phyloP scores from a whole-genome alignment of 2,329 filamentous ascomycete genomes.

The Fusarium beomiforme region DNA sequence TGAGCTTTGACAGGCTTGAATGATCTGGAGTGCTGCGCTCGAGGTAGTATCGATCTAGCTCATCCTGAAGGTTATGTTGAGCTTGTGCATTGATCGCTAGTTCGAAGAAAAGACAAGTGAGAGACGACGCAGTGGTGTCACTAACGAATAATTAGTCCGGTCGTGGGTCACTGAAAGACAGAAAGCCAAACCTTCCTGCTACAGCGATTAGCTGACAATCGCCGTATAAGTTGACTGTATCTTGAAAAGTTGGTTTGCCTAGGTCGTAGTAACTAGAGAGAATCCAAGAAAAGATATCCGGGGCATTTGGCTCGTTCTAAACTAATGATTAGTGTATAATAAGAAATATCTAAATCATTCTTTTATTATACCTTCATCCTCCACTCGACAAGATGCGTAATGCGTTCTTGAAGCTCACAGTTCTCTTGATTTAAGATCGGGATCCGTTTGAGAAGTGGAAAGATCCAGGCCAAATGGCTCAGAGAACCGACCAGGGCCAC shows the following conservation, averaged over 20 bases:
- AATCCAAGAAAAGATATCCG: neutral
- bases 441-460: neutral
- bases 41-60: neutral
- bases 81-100: neutral
- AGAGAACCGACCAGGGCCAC: neutral
- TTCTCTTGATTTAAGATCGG: neutral
- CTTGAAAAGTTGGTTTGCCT: neutral
- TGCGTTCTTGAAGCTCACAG: neutral
- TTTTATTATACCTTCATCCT: neutral
- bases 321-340: neutral
- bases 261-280: neutral
- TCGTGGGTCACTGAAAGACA: neutral
- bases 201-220: neutral
- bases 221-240: neutral
- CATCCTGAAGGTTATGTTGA: neutral
- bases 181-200: neutral
- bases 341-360: neutral
- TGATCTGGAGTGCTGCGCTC: neutral
- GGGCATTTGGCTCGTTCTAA: neutral
- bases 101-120: neutral
- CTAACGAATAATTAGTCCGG: neutral
- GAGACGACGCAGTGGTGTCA: neutral
- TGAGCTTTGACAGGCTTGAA: neutral
- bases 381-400: neutral
- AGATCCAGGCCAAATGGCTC: neutral